Evolutionary conservation across 2,329 filamentous ascomycete genomes (phyloP), one percentile per base, ranked within the genome.

Genomic region (Ceratocystis variospora): DNA sequence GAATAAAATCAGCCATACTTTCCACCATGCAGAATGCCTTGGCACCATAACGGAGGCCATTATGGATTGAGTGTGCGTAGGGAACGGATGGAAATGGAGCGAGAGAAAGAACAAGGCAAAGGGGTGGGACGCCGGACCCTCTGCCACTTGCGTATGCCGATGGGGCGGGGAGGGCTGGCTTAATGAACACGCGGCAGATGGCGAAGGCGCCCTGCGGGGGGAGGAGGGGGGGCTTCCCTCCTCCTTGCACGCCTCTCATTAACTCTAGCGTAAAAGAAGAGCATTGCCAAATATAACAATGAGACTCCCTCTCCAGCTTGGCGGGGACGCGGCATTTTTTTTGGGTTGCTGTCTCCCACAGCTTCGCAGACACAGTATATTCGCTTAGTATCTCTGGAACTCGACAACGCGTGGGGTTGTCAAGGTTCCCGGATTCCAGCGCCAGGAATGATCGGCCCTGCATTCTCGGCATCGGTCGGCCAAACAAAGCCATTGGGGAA

Each of bases 1-100:
- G 17, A 48, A 50, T n/a, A 59, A 33, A 45, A 61, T 65, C 53
- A 65, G 63, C 63, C 63, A 65, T 65, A 48, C 5, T 33, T 65
- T 53, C 63, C 63, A 65, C 63, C 53, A 61, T 22, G 53, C 3
- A 45, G 15, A 31, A 45, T 41, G 41, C 55, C 33, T 57, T 6
- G 25, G 17, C 33, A 53, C 22, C n/a, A 55, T 45, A 37, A 65
- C 22, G 22, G 41, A 61, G 45, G 19, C 17, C 55, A 59, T 59
- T 59, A 37, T 59, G 55, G 28, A 37, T 22, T 2, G 31, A 25
- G 55, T 62, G 48, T 15, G 10, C 15, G 22, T 17, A 44, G 37
- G 22, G 48, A 48, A n/a, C 41, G 37, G 61, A 33, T 46, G 28
- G 41, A 33, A 6, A 48, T 31, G 45, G 44, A 10, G 1, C n/a